Evolutionary conservation across 108 stramenopile species (phyloP).

Genomic region (Fistulifera solaris): DNA sequence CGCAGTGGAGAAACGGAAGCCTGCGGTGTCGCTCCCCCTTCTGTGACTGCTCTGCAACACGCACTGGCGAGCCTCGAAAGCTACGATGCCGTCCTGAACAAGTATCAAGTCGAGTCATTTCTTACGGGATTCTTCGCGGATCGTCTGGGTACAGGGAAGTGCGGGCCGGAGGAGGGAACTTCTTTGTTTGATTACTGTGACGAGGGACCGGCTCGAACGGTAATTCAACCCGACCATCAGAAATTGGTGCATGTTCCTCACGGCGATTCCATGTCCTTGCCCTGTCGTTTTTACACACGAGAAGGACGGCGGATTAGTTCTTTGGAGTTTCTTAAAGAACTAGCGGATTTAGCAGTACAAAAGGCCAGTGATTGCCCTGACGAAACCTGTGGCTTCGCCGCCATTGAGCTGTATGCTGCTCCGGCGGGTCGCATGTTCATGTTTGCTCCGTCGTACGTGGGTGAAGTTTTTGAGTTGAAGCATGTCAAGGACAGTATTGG

Average conservation of each 20-base stretch:
- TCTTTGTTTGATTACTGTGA: conserved; percentile 54
- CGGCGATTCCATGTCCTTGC: conserved; percentile 16
- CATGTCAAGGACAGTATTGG: conserved; percentile 44
- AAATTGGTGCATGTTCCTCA: conserved; percentile 36
- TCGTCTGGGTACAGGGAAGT: conserved; percentile 4
- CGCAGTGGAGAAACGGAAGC: conserved; percentile 64
- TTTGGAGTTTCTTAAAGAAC: conserved; percentile 25
- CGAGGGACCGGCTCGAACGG: conserved; percentile 52
- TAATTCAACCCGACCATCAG: conserved; percentile 60
- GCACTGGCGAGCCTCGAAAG: conserved; percentile 3
- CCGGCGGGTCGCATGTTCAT: conserved; percentile 65
- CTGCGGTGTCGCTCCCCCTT: conserved; percentile 25
- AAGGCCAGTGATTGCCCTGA: background rate
- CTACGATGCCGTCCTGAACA: conserved; percentile 14
- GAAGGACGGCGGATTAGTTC: conserved; percentile 64
- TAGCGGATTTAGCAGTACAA: conserved; percentile 15
- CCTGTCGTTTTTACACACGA: conserved; percentile 74
- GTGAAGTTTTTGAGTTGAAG: conserved; percentile 56
- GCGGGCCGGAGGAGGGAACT: conserved; percentile 17
- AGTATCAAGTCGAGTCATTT: conserved; percentile 60
- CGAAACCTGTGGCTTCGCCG: background rate
- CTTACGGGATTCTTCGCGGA: conserved; percentile 37
- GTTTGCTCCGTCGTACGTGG: conserved; percentile 64
- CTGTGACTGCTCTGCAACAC: conserved; percentile 3
- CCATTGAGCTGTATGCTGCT: conserved; percentile 60